phyloP scores from a whole-genome alignment of 2,329 filamentous ascomycete species.

The Neopestalotiopsis sp. region DNA sequence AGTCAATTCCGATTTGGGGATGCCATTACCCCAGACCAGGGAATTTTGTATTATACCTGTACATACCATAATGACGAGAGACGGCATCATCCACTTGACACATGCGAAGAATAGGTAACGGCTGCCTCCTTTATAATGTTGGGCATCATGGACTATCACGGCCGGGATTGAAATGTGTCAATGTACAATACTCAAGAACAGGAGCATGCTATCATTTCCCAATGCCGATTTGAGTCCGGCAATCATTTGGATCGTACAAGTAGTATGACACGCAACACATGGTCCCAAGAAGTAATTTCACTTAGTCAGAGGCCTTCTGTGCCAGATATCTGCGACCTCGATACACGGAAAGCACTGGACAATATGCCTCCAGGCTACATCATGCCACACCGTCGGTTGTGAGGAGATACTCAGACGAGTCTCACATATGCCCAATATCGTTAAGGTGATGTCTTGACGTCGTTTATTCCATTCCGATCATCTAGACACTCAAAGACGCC shows the following conservation, averaged over 20 bases:
- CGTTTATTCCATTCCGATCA: slow-evolving; percentile 40
- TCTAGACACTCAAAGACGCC: slow-evolving; percentile 38
- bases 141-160: no score
- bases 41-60: not conserved
- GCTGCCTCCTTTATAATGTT: no score
- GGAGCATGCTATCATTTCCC: not conserved
- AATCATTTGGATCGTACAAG: not conserved
- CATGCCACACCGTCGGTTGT: not conserved
- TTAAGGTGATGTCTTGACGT: slow-evolving; percentile 28
- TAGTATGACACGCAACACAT: not conserved
- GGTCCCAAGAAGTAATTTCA: not conserved
- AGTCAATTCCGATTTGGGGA: not conserved
- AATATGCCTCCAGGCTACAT: not conserved
- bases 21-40: not conserved
- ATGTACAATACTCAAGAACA: not conserved
- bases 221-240: not conserved
- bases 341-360: not conserved
- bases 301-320: not conserved
- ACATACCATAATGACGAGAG: not conserved
- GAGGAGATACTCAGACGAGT: not conserved
- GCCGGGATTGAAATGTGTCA: not conserved
- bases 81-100: not conserved
- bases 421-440: not conserved
- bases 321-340: not conserved
- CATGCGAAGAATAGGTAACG: not conserved